These are phyloP conservation scores for Penicillium carneum DNA, from an alignment of 2,329 filamentous ascomycete genomes.

Conservation along the genomic window DNA sequence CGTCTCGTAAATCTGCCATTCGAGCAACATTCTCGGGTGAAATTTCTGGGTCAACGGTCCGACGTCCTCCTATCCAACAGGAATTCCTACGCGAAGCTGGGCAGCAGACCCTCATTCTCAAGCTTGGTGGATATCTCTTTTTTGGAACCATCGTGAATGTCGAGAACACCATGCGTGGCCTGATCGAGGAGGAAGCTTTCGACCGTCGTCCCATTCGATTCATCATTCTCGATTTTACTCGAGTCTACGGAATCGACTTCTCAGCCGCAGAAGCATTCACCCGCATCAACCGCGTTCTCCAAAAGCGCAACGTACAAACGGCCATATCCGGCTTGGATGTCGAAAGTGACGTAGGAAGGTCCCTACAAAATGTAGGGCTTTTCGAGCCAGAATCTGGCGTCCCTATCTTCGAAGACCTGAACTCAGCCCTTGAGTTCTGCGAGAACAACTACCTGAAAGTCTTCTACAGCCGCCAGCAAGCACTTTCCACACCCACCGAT, in stretches of 20 bases:
- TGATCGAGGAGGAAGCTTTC: constrained; percentile 86
- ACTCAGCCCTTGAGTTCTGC: constrained; percentile 90
- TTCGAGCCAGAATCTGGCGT: constrained; percentile 76
- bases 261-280: constrained; percentile 95
- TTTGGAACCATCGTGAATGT: constrained; percentile 97
- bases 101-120: constrained; percentile 86
- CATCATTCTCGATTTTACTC: constrained; percentile 84
- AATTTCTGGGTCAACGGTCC: constrained; percentile 87
- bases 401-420: constrained; percentile 84
- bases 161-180: constrained; percentile 80
- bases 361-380: constrained; percentile 82
- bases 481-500: constrained; percentile 34
- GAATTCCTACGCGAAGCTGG: constrained; percentile 86
- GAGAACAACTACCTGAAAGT: constrained; percentile 91
- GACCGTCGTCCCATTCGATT: constrained; percentile 81
- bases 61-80: constrained; percentile 86
- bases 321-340: constrained; percentile 83
- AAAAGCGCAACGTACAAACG: constrained; percentile 77
- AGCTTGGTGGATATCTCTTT: constrained; percentile 93
- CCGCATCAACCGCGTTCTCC: constrained; percentile 83
- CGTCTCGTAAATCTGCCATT: constrained; percentile 86
- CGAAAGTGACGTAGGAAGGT: constrained; percentile 76
- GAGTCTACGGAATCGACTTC: constrained; percentile 92
- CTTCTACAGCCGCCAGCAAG: constrained; percentile 74
- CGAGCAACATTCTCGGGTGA: constrained; percentile 89